Conservation (phyloP, 2,329 filamentous ascomycete genomes). For the Penicillium sp. region DNA sequence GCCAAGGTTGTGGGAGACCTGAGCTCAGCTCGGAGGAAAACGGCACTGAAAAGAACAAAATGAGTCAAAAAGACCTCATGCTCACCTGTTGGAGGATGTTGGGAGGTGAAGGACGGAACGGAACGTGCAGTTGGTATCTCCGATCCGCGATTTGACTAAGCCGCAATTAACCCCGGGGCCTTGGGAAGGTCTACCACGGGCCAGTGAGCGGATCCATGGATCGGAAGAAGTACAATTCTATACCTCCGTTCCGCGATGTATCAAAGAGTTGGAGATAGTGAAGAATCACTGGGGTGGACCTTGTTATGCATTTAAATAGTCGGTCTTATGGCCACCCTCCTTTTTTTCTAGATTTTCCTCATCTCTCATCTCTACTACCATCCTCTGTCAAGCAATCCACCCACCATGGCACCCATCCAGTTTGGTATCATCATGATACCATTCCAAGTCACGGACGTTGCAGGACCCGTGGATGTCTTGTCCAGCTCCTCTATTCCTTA, state of each 20-base stretch:
- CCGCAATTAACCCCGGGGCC: neutral
- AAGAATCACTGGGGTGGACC: neutral
- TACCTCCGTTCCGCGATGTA: neutral
- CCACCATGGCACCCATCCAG: neutral
- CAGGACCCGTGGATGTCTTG: neutral
- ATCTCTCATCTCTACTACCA: neutral
- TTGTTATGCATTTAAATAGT: neutral
- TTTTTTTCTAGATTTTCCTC: neutral
- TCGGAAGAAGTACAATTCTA: neutral
- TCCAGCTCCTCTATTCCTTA: neutral
- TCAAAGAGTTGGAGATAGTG: neutral
- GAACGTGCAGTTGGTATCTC: neutral
- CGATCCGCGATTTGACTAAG: conserved; percentile 1
- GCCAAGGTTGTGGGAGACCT: neutral
- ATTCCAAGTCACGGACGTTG: neutral
- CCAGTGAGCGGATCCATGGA: neutral
- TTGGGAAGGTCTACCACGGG: too few species aligned
- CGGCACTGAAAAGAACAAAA: neutral
- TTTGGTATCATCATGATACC: conserved; percentile 1
- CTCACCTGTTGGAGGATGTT: neutral
- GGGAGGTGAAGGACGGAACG: neutral
- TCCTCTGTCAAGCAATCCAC: neutral
- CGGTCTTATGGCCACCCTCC: neutral
- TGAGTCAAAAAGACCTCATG: neutral
- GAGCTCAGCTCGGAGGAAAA: neutral